These are phyloP conservation scores for Rheum nobile DNA, from an alignment of 148 eudicot genomes.

Conservation along the genomic window DNA sequence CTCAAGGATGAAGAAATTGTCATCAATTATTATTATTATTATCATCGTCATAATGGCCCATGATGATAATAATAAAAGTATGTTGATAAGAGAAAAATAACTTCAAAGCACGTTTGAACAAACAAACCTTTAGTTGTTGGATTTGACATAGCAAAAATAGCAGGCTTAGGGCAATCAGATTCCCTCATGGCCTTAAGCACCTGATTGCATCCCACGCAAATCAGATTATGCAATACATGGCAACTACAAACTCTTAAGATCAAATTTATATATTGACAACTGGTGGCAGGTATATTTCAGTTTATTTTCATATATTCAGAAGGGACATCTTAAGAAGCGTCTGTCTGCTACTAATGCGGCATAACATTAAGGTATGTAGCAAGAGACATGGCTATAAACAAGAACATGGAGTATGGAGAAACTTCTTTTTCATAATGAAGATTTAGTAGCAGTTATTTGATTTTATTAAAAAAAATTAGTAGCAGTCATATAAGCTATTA, in stretches of 20 bases:
- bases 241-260: background rate
- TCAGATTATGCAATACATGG: background rate
- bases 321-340: background rate
- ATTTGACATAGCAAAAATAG: constrained; percentile 98
- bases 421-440: background rate
- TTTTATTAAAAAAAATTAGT: no score
- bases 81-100: background rate
- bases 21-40: background rate
- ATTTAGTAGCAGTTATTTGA: no score
- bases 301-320: background rate
- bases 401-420: background rate
- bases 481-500: background rate
- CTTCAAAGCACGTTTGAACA: background rate
- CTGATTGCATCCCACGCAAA: constrained; percentile 24
- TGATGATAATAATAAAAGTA: background rate
- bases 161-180: constrained; percentile 77
- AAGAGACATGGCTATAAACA: background rate
- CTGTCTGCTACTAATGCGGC: background rate
- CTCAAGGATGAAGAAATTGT: background rate
- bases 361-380: background rate
- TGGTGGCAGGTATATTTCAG: background rate
- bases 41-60: background rate
- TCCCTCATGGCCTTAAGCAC: constrained; percentile 89
- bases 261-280: no score
- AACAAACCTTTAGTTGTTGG: constrained; percentile 84